Conservation (phyloP, 495 filamentous ascomycete genomes). For the Hypoxylon lenormandii region DNA sequence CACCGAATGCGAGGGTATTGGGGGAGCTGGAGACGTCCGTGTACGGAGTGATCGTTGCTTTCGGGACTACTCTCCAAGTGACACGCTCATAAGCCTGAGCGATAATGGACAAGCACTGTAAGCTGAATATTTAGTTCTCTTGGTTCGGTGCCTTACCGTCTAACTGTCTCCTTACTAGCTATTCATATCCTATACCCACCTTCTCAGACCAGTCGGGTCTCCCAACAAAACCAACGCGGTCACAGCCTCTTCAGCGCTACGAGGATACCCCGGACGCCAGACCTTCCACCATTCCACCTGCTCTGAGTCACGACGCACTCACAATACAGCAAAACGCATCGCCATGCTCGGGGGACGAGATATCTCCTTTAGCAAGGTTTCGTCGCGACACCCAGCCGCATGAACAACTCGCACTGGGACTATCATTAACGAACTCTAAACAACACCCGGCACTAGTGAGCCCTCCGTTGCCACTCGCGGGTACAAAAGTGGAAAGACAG, state of each 20-base stretch:
- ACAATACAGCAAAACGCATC: neutral
- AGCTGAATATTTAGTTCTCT: constrained; percentile 7
- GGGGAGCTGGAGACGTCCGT: constrained; percentile 19
- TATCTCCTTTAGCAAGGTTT: constrained; percentile 30
- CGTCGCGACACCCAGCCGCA: constrained; percentile 16
- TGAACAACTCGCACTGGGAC: constrained; percentile 27
- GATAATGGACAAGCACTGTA: constrained; percentile 31
- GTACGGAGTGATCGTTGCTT: constrained; percentile 37
- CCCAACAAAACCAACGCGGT: neutral
- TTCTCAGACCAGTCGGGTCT: constrained; percentile 3
- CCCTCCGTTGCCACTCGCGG: neutral
- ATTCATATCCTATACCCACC: constrained; percentile 15
- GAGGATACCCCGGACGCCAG: neutral
- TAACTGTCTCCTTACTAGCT: constrained; percentile 14
- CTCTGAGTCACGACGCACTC: constrained; percentile 10
- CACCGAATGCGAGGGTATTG: constrained; percentile 31
- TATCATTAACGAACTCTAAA: neutral
- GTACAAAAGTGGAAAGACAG: neutral
- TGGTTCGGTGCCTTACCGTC: neutral
- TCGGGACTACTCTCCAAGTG: constrained; percentile 33
- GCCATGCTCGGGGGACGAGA: neutral
- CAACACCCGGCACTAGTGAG: neutral
- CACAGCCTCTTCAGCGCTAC: neutral
- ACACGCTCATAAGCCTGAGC: constrained; percentile 27
- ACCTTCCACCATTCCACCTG: neutral